Conservation (phyloP, 495 filamentous ascomycete species). For the Ascobolus immersus region DNA sequence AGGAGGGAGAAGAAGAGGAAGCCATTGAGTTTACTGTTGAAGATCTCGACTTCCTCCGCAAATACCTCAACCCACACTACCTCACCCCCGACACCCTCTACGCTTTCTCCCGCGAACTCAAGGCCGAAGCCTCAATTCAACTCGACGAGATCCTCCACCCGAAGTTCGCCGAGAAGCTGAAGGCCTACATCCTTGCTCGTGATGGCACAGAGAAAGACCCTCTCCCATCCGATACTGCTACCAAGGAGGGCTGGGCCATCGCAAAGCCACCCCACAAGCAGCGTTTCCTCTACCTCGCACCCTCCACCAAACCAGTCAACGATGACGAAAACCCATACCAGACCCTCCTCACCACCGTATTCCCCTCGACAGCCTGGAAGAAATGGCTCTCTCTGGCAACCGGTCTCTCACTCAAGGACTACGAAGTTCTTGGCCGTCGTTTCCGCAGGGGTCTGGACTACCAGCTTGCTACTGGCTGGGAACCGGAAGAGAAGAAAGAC, state of each 20-base stretch:
- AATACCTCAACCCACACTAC: slow-evolving; percentile 71
- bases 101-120: slow-evolving; percentile 49
- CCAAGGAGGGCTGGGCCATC: slow-evolving; percentile 47
- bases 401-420: slow-evolving; percentile 35
- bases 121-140: slow-evolving; percentile 55
- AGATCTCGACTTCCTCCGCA: slow-evolving; percentile 65
- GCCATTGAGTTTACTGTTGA: slow-evolving; percentile 33
- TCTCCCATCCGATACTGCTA: slow-evolving; percentile 23
- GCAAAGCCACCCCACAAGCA: slow-evolving; percentile 86
- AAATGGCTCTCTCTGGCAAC: slow-evolving; percentile 74
- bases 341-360: slow-evolving; percentile 47
- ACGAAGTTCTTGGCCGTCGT: slow-evolving; percentile 47
- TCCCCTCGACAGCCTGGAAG: slow-evolving; percentile 67
- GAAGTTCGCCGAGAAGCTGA: slow-evolving; percentile 45
- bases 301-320: slow-evolving; percentile 8
- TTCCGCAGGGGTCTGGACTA: slow-evolving; percentile 80
- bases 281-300: slow-evolving; percentile 50
- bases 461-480: slow-evolving; percentile 53
- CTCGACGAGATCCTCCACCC: slow-evolving; percentile 50
- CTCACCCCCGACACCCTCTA: slow-evolving; percentile 86
- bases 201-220: slow-evolving; percentile 23
- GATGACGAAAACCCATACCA: slow-evolving; percentile 29
- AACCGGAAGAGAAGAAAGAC: slow-evolving; percentile 6
- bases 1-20: slow-evolving; percentile 18
- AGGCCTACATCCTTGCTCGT: slow-evolving; percentile 37